Evolutionary conservation across 2,329 filamentous ascomycete species (phyloP).

Genomic region (Thielaviopsis euricoi): DNA sequence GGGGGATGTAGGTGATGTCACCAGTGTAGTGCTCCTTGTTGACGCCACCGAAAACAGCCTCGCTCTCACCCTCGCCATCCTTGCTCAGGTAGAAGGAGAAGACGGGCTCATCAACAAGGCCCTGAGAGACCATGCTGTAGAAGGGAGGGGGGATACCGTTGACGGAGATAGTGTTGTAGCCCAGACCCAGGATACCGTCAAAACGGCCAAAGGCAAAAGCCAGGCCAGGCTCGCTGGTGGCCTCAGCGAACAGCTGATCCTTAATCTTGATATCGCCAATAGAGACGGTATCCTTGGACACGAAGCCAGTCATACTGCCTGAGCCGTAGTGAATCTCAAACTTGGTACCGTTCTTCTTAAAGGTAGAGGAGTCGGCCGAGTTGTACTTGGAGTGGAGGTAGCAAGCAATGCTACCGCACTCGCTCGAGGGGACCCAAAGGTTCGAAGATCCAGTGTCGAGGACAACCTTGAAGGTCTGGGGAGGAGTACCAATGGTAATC

Average conservation of each 20-base stretch:
- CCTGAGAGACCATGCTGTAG: conserved; percentile 88
- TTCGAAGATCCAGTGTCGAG: conserved; percentile 98
- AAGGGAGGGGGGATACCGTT: conserved; percentile 90
- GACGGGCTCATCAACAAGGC: conserved; percentile 74
- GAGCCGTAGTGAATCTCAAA: conserved; percentile 96
- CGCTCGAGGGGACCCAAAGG: conserved; percentile 85
- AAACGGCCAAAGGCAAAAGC: conserved; percentile 97
- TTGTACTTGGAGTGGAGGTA: conserved; percentile 97
- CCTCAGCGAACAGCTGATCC: conserved; percentile 89
- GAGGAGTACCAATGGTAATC: conserved; percentile 79
- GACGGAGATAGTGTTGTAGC: conserved; percentile 92
- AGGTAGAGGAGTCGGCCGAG: conserved; percentile 71
- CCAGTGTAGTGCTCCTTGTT: conserved; percentile 68
- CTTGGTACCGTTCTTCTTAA: conserved; percentile 80
- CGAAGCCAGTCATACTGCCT: conserved; percentile 80
- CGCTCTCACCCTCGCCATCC: conserved; percentile 56
- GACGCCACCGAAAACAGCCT: conserved; percentile 78
- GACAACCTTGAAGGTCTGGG: conserved; percentile 95
- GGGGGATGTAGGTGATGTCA: conserved; percentile 80
- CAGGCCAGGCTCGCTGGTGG: conserved; percentile 84
- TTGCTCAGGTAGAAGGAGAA: conserved; percentile 88
- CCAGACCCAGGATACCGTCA: conserved; percentile 89
- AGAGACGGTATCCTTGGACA: conserved; percentile 70
- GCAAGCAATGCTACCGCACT: conserved; percentile 92
- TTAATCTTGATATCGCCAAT: conserved; percentile 85